These are phyloP conservation scores for Arabidopsis hybrid DNA, from an alignment of 441 rosid species.

Conservation along the genomic window DNA sequence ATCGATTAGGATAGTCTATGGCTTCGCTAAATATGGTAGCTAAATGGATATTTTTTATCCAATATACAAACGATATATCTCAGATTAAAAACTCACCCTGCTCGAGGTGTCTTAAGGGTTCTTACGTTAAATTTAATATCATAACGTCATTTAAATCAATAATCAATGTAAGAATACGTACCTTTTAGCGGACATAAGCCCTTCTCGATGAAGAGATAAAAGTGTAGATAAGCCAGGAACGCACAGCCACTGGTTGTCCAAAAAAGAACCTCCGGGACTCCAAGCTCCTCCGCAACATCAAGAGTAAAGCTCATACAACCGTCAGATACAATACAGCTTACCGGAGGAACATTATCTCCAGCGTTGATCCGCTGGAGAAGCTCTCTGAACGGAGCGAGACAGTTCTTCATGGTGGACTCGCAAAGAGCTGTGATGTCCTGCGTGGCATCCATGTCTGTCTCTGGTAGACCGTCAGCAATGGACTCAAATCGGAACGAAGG, in stretches of 20 bases:
- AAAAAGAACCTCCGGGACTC: slow-evolving; percentile 38
- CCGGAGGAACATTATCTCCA: slow-evolving; percentile 33
- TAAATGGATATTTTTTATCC: not conserved
- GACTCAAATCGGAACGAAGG: slow-evolving; percentile 37
- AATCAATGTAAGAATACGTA: slow-evolving; percentile 13
- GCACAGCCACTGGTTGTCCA: slow-evolving; percentile 39
- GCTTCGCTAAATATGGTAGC: not conserved
- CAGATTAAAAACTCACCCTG: not conserved
- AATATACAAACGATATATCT: not conserved
- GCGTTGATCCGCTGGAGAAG: slow-evolving; percentile 36
- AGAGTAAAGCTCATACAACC: slow-evolving; percentile 42
- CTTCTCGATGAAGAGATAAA: slow-evolving; percentile 35
- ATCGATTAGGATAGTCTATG: not conserved
- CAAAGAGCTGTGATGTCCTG: slow-evolving; percentile 38
- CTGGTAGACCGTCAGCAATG: slow-evolving; percentile 44
- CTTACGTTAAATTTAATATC: not conserved
- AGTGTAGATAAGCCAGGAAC: slow-evolving; percentile 32
- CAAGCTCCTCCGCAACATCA: slow-evolving; percentile 41
- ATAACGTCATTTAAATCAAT: not conserved
- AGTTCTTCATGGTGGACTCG: slow-evolving; percentile 30
- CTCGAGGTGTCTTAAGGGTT: not conserved
- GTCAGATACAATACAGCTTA: slow-evolving; percentile 44
- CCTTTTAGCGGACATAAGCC: slow-evolving; percentile 33
- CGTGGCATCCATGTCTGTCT: slow-evolving; percentile 30
- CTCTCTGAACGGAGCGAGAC: slow-evolving; percentile 39